These are phyloP conservation scores for Groenewaldozyma tartarivorans DNA, from an alignment of 805 yeast species.

Conservation along the genomic window DNA sequence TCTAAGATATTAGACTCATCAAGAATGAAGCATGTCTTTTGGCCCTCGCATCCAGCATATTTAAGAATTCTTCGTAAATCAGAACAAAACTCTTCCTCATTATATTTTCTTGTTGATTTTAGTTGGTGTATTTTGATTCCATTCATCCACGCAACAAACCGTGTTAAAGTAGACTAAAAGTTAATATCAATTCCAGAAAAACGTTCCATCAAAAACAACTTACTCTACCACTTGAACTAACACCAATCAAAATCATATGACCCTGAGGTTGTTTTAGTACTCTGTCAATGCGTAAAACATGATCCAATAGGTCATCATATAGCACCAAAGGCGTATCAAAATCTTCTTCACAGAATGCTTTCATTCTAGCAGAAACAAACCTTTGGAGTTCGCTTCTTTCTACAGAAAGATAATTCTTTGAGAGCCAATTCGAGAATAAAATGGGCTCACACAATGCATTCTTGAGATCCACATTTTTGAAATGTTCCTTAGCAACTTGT, in stretches of 20 bases:
- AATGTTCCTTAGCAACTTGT: slow-evolving; percentile 29
- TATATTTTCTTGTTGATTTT: slow-evolving; percentile 43
- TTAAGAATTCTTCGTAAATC: slow-evolving; percentile 47
- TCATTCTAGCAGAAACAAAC: slow-evolving; percentile 56
- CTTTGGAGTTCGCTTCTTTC: slow-evolving; percentile 35
- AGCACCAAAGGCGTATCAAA: slow-evolving; percentile 49
- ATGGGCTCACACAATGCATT: slow-evolving; percentile 41
- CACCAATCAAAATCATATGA: slow-evolving; percentile 77
- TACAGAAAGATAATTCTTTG: slow-evolving; percentile 52
- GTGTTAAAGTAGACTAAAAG: slow-evolving; percentile 45
- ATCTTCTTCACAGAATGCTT: slow-evolving; percentile 72
- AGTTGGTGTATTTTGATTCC: slow-evolving; percentile 58
- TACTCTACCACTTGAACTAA: slow-evolving; percentile 67
- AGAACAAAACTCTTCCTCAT: slow-evolving; percentile 55
- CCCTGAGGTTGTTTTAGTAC: slow-evolving; percentile 82
- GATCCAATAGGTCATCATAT: slow-evolving; percentile 63
- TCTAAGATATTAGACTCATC: slow-evolving; percentile 75
- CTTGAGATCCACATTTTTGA: slow-evolving; percentile 37
- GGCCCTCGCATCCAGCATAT: slow-evolving; percentile 44
- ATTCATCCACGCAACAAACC: slow-evolving; percentile 88
- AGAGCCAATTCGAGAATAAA: slow-evolving; percentile 67
- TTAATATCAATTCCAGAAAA: slow-evolving; percentile 1
- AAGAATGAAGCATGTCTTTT: slow-evolving; percentile 58
- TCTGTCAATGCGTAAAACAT: slow-evolving; percentile 69
- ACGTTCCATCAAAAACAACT: not conserved